Base-by-base conservation (phyloP, 805 yeast genomes). In the Yarrowia yakushimensis region DNA sequence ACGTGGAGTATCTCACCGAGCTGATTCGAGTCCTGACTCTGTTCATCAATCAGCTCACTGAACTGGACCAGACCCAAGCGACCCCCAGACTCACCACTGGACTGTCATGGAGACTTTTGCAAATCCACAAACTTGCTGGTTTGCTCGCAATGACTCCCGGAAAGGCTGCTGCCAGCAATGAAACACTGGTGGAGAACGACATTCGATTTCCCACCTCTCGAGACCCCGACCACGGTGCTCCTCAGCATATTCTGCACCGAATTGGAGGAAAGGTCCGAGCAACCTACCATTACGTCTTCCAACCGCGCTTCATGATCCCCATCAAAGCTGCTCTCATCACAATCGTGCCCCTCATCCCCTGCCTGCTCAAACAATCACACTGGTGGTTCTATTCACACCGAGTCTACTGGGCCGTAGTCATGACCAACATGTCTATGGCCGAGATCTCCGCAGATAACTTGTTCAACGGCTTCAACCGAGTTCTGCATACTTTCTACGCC, bases 381-480 rank as follows among this genome's bases (percentile, higher is more conserved):
- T 54, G 61, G n/a, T 67, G 66, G 65, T 69, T 67, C 34, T 72
- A 69, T 54, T 36, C 57, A 6, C 45, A 68, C 37, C 65, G 71
- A 6, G 62, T 68, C 12, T 64, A 71, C 27, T 74, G 77, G 77
- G 71, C 66, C 1, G 66, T 71, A 2, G 69, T 74, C 22, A 66
- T 74, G 67, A 66, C 72, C 1, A 65, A 69, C 3, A 63, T 74
- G 63, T 71, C 74, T 5, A 64, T 69, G 10, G 65, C 71, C 1
- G 67, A 69, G 13, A 68, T 67, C 31, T 68, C 74, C 1, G 76
- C 73, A 9, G 77, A 74, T 62, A 70, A 72, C 5, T 42, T 70
- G 1, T 72, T 70, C 45, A 70, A 71, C 4, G 64, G 70, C 18
- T 28, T 69, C 4, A 61, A 67, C 18, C 68, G 72, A 23, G 48